These are phyloP conservation scores for Spirogloea muscicola DNA, from an alignment of 139 green algal species.

Conservation along the genomic window DNA sequence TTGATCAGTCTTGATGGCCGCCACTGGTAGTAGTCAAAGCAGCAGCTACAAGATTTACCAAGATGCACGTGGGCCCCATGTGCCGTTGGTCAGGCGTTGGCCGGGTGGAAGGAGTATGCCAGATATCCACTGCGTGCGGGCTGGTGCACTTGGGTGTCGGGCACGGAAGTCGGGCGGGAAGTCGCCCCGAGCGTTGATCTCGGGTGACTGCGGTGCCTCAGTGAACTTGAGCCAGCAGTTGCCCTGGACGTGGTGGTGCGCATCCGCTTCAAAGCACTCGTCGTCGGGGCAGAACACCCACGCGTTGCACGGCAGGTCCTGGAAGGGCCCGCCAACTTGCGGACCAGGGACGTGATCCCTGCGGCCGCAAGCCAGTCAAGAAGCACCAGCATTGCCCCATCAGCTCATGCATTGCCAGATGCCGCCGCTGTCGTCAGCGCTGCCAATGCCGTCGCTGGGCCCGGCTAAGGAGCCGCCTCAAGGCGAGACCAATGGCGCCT, in stretches of 20 bases:
- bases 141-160: conserved; percentile 22
- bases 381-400: too few species aligned
- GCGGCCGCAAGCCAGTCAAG: conserved; percentile 61
- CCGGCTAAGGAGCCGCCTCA: too few species aligned
- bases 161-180: conserved; percentile 21
- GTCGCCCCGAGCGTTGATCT: conserved; percentile 65
- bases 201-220: conserved; percentile 61
- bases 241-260: conserved; percentile 68
- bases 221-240: conserved; percentile 91
- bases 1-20: too few species aligned
- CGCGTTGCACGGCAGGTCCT: conserved; percentile 75
- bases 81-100: conserved; percentile 61
- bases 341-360: conserved; percentile 54
- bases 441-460: too few species aligned
- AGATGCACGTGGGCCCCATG: conserved; percentile 47
- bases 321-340: conserved; percentile 53
- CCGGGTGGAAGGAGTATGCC: conserved; percentile 64
- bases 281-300: conserved; percentile 66
- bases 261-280: conserved; percentile 80
- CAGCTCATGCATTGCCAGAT: too few species aligned
- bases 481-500: too few species aligned
- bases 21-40: too few species aligned
- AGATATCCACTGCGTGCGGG: conserved; percentile 58
- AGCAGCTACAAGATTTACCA: too few species aligned
- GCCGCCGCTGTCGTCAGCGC: too few species aligned